Conservation (phyloP, 352 stramenopile species). For the Pythium phragmiticola region DNA sequence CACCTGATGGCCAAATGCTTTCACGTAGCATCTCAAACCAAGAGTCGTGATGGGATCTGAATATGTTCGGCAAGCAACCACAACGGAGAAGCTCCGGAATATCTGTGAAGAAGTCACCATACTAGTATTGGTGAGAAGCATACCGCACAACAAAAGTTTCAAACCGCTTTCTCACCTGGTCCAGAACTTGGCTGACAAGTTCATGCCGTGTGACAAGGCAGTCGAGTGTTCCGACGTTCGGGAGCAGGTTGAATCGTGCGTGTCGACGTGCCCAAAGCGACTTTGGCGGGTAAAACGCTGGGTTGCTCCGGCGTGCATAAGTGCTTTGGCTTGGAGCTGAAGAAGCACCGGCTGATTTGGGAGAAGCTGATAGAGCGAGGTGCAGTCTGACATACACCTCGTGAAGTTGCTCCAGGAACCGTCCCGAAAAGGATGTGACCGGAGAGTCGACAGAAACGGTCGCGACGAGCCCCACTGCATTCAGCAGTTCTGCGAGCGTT, state of each 20-base stretch:
- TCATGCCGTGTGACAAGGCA: not conserved
- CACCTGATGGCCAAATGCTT: constrained; percentile 7
- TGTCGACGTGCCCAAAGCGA: constrained; percentile 6
- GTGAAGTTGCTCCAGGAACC: not conserved
- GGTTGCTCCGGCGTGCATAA: too few species aligned
- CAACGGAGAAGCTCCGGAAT: constrained; percentile 10
- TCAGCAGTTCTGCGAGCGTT: constrained; percentile 1
- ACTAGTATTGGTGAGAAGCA: not conserved
- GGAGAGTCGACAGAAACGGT: constrained; percentile 10
- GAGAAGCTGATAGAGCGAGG: too few species aligned
- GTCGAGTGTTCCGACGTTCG: constrained; percentile 8
- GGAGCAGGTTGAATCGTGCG: constrained; percentile 3
- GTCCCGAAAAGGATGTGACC: not conserved
- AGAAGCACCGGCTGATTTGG: too few species aligned
- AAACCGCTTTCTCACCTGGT: constrained; percentile 13
- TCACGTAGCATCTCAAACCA: constrained; percentile 13
- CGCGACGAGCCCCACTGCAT: constrained; percentile 7
- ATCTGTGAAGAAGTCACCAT: constrained; percentile 6
- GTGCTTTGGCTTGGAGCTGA: too few species aligned
- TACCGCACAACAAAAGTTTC: not conserved
- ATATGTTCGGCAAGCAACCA: constrained; percentile 3
- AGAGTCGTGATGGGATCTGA: not conserved
- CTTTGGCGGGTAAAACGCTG: not conserved
- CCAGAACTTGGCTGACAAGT: not conserved
- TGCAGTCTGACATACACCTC: not conserved